Percentiles rank a stretch among this genome's conserved stretches.
phyloP scores from a whole-genome alignment of 352 stramenopile species.

The Phytophthora capsici region DNA sequence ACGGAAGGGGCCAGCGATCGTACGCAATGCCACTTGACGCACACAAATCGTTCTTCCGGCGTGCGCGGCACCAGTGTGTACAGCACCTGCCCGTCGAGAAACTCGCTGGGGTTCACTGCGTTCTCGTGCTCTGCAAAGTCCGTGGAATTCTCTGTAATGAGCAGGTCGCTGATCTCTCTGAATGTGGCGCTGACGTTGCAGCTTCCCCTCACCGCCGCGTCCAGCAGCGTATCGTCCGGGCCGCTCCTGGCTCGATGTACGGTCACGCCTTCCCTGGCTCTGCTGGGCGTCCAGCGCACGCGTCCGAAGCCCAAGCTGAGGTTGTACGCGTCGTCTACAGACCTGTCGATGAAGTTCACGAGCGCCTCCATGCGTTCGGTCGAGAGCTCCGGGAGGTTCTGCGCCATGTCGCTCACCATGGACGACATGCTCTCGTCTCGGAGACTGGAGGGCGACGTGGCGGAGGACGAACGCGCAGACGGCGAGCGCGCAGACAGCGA shows the following conservation, averaged over 20 bases:
- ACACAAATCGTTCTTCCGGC: constrained; percentile 70
- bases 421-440: constrained; percentile 39
- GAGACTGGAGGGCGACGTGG: constrained; percentile 41
- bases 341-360: constrained; percentile 78
- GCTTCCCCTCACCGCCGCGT: constrained; percentile 73
- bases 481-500: constrained; percentile 21
- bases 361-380: constrained; percentile 49
- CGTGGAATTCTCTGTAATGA: constrained; percentile 74
- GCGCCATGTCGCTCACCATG: constrained; percentile 22
- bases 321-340: constrained; percentile 84
- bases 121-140: constrained; percentile 74
- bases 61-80: constrained; percentile 74
- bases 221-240: constrained; percentile 66
- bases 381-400: constrained; percentile 43
- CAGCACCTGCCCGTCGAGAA: constrained; percentile 82
- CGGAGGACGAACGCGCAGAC: constrained; percentile 26
- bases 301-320: constrained; percentile 79
- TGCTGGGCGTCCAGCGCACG: constrained; percentile 74
- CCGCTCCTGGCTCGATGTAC: constrained; percentile 67
- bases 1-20: constrained; percentile 77
- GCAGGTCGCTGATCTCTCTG: constrained; percentile 76
- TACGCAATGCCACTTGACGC: constrained; percentile 85
- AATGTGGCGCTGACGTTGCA: constrained; percentile 81
- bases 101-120: constrained; percentile 73
- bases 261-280: constrained; percentile 68